phyloP scores from a whole-genome alignment of 768 basidiomycete genomes.

The Cystobasidiopsis lactophilus region DNA sequence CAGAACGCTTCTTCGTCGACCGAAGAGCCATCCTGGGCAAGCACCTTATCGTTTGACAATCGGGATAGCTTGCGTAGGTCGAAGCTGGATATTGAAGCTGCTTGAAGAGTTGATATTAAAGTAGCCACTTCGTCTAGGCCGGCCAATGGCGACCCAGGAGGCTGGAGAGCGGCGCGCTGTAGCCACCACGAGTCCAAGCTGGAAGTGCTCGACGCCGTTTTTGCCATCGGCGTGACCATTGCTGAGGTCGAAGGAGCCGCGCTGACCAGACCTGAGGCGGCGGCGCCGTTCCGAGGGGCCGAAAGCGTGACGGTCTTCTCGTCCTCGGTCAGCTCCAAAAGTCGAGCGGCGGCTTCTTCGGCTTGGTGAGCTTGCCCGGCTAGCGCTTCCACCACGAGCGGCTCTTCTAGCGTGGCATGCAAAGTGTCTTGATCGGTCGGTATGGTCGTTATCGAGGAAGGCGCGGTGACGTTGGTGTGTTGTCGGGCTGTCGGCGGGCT shows the following conservation, averaged over 20 bases:
- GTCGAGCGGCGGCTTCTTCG: constrained; percentile 68
- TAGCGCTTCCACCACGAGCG: constrained; percentile 60
- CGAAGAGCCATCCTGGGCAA: background rate
- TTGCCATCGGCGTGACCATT: constrained; percentile 2
- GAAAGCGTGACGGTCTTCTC: constrained; percentile 33
- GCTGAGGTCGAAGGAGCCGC: background rate
- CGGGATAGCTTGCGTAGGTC: background rate
- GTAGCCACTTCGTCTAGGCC: background rate
- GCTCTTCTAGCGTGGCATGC: constrained; percentile 20
- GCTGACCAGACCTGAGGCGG: background rate
- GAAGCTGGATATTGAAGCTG: background rate
- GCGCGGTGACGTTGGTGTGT: too few relatives aligned
- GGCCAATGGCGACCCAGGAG: too few relatives aligned
- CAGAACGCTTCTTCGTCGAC: background rate
- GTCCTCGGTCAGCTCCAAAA: constrained; percentile 57
- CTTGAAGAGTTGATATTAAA: background rate
- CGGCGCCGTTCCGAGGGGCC: background rate
- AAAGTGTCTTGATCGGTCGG: background rate
- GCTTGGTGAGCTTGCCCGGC: constrained; percentile 77
- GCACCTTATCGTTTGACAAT: background rate
- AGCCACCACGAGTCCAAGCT: constrained; percentile 8
- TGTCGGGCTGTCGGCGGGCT: too few relatives aligned
- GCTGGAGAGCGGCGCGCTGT: background rate
- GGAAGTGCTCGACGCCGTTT: background rate
- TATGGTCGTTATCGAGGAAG: background rate